phyloP scores from a whole-genome alignment of 2,329 filamentous ascomycete genomes.

The Fusarium anguioides region DNA sequence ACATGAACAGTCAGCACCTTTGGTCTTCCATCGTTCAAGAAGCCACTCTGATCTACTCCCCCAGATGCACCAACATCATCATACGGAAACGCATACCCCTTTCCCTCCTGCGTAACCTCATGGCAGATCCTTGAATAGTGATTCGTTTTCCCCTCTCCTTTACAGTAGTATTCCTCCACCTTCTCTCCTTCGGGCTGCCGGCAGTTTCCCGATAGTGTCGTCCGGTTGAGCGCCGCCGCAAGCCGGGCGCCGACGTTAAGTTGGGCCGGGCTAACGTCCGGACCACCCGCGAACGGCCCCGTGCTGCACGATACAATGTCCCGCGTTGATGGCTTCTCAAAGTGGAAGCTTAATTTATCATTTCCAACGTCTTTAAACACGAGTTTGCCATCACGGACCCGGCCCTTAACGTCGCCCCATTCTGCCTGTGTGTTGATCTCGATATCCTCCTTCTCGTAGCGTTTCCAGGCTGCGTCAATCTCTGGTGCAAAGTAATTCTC shows the following conservation, averaged over 20 bases:
- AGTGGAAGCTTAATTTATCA: constrained; percentile 41
- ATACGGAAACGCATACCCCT: constrained; percentile 78
- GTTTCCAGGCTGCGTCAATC: constrained; percentile 63
- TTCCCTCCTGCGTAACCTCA: constrained; percentile 65
- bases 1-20: constrained; percentile 66
- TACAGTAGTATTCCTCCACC: constrained; percentile 62
- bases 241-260: constrained; percentile 78
- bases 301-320: constrained; percentile 65
- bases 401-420: constrained; percentile 61
- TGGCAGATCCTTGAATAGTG: constrained; percentile 76
- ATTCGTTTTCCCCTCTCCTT: constrained; percentile 63
- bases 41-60: constrained; percentile 70
- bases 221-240: constrained; percentile 79
- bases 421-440: constrained; percentile 65
- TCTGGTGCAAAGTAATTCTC: constrained; percentile 62
- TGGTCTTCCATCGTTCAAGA: constrained; percentile 67
- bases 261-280: constrained; percentile 57
- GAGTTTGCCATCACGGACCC: constrained; percentile 54
- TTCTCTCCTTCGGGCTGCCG: constrained; percentile 64
- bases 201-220: constrained; percentile 69
- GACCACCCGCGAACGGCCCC: constrained; percentile 62
- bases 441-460: constrained; percentile 58
- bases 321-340: constrained; percentile 58
- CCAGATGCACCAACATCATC: constrained; percentile 72
- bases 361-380: constrained; percentile 57